These are phyloP conservation scores for Russula lepida DNA, from an alignment of 768 basidiomycete genomes.

Conservation along the genomic window DNA sequence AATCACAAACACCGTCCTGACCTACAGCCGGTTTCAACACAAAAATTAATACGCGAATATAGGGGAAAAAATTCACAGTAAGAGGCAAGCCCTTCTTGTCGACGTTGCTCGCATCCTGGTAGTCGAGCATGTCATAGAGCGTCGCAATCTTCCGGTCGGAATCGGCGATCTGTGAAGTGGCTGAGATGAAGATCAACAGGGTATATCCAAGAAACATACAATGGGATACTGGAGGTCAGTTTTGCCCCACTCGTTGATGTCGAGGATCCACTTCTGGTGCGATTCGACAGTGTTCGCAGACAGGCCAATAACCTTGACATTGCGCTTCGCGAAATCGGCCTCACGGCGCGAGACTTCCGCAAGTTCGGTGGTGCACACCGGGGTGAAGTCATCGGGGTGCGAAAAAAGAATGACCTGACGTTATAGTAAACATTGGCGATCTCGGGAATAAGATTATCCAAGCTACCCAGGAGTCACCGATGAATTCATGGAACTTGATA, in stretches of 20 bases:
- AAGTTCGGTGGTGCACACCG: conserved; percentile 94
- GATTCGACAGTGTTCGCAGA: conserved; percentile 83
- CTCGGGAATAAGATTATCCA: background rate
- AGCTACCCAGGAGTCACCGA: conserved; percentile 75
- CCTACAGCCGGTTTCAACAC: conserved; percentile 32
- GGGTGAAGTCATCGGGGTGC: conserved; percentile 90
- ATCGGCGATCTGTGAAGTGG: conserved; percentile 70
- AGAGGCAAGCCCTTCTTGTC: conserved; percentile 86
- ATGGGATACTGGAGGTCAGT: conserved; percentile 89
- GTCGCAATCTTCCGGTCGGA: conserved; percentile 75
- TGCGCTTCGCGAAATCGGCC: conserved; percentile 75
- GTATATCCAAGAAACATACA: conserved; percentile 35
- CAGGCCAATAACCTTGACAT: conserved; percentile 90
- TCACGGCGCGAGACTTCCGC: conserved; percentile 89
- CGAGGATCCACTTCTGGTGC: conserved; percentile 83
- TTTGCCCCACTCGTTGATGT: conserved; percentile 79
- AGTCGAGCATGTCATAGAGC: conserved; percentile 93
- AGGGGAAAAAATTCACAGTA: conserved; percentile 43
- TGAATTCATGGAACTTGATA: conserved; percentile 92
- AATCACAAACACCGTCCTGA: conserved; percentile 95
- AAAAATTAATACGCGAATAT: background rate
- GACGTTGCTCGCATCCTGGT: conserved; percentile 86
- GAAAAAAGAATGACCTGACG: conserved; percentile 83
- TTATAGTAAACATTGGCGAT: background rate
- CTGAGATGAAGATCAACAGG: background rate